Evolutionary conservation across 352 stramenopile genomes (phyloP).

Genomic region (Phytophthora cactorum): DNA sequence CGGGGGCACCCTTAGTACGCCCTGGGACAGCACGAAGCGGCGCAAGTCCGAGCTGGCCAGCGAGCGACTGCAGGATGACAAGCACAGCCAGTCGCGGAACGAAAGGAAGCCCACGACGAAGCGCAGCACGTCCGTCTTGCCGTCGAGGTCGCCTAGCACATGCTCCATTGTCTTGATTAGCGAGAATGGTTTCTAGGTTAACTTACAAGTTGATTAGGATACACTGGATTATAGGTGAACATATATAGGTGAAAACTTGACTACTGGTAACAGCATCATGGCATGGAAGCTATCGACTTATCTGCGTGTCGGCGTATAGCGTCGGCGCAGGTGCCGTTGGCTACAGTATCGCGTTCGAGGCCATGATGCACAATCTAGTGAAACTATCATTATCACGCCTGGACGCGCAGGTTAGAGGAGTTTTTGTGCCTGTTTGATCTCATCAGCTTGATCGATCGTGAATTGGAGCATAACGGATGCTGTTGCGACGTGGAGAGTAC

Average conservation of each 20-base stretch:
- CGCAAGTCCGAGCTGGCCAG: constrained; percentile 46
- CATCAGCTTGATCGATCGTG: neutral
- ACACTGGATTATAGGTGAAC: no score
- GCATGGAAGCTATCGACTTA: no score
- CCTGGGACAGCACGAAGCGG: constrained; percentile 48
- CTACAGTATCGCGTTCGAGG: neutral
- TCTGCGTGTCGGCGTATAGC: no score
- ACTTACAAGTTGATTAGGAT: neutral
- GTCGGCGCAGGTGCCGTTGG: no score
- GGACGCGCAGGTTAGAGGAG: no score
- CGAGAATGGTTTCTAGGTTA: neutral
- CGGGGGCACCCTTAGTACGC: constrained; percentile 46
- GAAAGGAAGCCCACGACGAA: constrained; percentile 47
- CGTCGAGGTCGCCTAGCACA: constrained; percentile 45
- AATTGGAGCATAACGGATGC: neutral
- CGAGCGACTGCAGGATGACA: constrained; percentile 44
- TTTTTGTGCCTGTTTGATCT: neutral
- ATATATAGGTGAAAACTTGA: no score
- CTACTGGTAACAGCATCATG: no score
- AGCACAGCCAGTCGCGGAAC: constrained; percentile 43
- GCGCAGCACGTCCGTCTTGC: constrained; percentile 51
- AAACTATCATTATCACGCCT: no score
- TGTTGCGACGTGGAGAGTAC: neutral
- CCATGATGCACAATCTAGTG: no score
- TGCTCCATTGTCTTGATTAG: constrained; percentile 27